These are phyloP conservation scores for Recurvomyces mirabilis DNA, from an alignment of 495 filamentous ascomycete species.

Conservation along the genomic window DNA sequence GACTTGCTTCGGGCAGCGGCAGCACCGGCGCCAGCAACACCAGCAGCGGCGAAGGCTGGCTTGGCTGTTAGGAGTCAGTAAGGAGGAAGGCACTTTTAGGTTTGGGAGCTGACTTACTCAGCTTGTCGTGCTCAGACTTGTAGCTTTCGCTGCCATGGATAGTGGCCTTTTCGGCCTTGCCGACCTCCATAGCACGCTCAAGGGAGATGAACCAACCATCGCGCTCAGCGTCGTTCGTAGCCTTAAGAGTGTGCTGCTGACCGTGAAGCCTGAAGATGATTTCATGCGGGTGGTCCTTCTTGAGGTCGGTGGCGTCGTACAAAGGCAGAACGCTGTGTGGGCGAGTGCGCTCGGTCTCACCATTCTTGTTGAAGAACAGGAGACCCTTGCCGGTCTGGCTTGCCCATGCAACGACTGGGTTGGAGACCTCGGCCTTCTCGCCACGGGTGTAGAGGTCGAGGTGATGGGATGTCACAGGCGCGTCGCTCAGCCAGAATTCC, in stretches of 20 bases:
- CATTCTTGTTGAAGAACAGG: constrained; percentile 80
- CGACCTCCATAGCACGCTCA: constrained; percentile 44
- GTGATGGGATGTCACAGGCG: constrained; percentile 64
- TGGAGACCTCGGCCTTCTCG: constrained; percentile 74
- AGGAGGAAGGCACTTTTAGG: too few relatives aligned
- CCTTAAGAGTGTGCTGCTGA: constrained; percentile 86
- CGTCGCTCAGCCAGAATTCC: constrained; percentile 88
- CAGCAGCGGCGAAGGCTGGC: constrained; percentile 14
- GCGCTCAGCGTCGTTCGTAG: constrained; percentile 59
- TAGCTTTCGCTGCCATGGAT: constrained; percentile 33
- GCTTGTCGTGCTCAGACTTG: constrained; percentile 37
- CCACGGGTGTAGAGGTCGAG: constrained; percentile 64
- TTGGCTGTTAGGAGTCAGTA: constrained; percentile 33
- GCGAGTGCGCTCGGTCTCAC: constrained; percentile 29
- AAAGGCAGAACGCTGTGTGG: constrained; percentile 18
- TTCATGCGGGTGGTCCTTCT: constrained; percentile 59
- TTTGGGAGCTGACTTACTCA: constrained; percentile 33
- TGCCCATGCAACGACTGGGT: constrained; percentile 77
- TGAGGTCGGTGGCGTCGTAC: constrained; percentile 64
- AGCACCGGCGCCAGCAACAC: constrained; percentile 22
- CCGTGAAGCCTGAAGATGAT: constrained; percentile 75
- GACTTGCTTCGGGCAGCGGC: constrained; percentile 22
- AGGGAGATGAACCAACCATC: constrained; percentile 69
- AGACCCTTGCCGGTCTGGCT: constrained; percentile 91
- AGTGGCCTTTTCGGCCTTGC: constrained; percentile 39